Percentiles rank a stretch among this genome's conserved stretches.
Conservation (phyloP, 345 rosid genomes). For the Ceriops decandra region DNA sequence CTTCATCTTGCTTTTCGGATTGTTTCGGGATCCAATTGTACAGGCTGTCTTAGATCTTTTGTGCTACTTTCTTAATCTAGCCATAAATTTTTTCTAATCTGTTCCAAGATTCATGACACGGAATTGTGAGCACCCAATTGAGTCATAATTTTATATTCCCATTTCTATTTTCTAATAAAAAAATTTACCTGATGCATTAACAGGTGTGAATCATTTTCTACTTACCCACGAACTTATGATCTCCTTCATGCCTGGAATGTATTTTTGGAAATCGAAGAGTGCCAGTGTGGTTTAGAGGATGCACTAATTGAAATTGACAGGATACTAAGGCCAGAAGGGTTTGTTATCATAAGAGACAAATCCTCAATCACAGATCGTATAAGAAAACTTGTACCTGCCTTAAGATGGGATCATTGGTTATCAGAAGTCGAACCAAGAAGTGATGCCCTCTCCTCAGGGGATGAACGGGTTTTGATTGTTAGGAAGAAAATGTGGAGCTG, state of each 20-base stretch:
- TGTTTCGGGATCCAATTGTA: background rate
- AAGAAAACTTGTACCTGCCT: constrained; percentile 48
- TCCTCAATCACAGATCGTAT: constrained; percentile 50
- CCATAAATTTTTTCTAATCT: background rate
- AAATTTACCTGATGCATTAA: background rate
- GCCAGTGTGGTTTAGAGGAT: constrained; percentile 71
- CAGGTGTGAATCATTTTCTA: constrained; percentile 95
- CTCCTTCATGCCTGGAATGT: constrained; percentile 88
- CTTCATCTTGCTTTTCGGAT: background rate
- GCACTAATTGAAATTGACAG: constrained; percentile 86
- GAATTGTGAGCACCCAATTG: background rate
- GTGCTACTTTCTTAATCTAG: background rate
- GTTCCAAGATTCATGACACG: background rate
- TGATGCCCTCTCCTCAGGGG: constrained; percentile 59
- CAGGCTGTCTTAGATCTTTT: background rate
- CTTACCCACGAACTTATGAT: constrained; percentile 92
- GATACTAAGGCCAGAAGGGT: constrained; percentile 80
- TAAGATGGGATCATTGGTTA: constrained; percentile 84
- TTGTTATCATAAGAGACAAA: constrained; percentile 80
- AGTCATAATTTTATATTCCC: background rate
- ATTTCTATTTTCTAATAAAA: background rate
- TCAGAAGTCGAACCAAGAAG: constrained; percentile 67
- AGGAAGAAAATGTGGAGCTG: constrained; percentile 65
- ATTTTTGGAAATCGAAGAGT: constrained; percentile 55
- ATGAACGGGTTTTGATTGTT: constrained; percentile 73